Base-by-base conservation (phyloP, 2,329 filamentous ascomycete genomes). In the Cladophialophora yegresii region DNA sequence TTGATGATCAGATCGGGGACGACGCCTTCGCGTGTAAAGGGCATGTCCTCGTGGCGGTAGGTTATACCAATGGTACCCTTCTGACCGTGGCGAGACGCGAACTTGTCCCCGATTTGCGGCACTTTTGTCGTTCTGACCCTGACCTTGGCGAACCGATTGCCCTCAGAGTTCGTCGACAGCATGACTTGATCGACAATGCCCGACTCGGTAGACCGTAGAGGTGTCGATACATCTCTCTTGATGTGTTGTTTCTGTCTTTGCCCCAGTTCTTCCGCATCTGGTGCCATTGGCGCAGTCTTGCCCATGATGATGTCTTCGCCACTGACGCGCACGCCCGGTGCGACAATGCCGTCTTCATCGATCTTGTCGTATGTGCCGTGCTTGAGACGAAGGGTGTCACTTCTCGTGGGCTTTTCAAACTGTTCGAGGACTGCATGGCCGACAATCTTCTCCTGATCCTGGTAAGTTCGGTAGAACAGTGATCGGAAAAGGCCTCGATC, bases 31-130 rank as follows among this genome's bases (percentile, higher is more conserved):
- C 87, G 83, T 2, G 92, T 95, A 78, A 99, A 99, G 0, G 96
- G 96, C 96, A 99, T 99, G 75, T 99, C 96, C 78, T 99, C 95
- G 72, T 96, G 91, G 56, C 93, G 88, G 78, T 96, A 99, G 1
- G 95, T 98, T 70, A 99, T 93, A 87, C 96, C 96, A 75, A 99
- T 97, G 0, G 95, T 99, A 81, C 95, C 95, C 80, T 99, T 99
- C 75, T 99, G 95, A 75, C 95, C 95, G 86, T 99, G 96, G 80
- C 95, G 92, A 72, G 96, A 99, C 7, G 95, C 96, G 77, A 99
- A 99, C 78, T 99, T 99, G 81, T 99, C 95, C 74, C 95, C 95
- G 77, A 99, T 98, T 79, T 99, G 96, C 0, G 95, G 95, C 49
- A 98, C 87, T 83, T 99, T 99, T 61, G 96, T 99, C 3, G 95